Conservation (phyloP, 2,329 filamentous ascomycete genomes). For the Phaeoacremonium minimum region DNA sequence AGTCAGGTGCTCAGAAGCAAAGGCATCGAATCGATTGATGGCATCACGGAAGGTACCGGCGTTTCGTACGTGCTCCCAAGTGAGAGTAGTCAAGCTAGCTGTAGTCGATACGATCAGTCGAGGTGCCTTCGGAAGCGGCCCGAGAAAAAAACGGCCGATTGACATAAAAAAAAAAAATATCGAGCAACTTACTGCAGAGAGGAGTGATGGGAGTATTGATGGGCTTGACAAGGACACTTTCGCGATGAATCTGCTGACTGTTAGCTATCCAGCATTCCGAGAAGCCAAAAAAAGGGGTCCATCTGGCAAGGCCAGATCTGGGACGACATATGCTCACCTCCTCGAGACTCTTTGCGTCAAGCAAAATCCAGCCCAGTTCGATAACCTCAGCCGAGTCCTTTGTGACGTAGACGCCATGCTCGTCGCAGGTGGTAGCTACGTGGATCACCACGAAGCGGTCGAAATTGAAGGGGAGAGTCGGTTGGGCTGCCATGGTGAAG, state of each 20-base stretch:
- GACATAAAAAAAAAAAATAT: conserved; percentile 25
- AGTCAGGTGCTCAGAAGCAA: conserved; percentile 86
- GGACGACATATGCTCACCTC: conserved; percentile 61
- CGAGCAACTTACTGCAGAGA: conserved; percentile 95
- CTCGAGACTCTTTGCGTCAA: conserved; percentile 86
- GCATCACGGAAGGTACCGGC: conserved; percentile 97
- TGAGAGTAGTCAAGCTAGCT: conserved; percentile 96
- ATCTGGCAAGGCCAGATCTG: conserved; percentile 1
- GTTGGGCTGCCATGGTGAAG: conserved; percentile 39
- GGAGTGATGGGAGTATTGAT: conserved; percentile 98
- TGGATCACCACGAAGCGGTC: conserved; percentile 98
- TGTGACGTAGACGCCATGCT: conserved; percentile 98
- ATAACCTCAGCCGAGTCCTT: conserved; percentile 99
- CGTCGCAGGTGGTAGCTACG: conserved; percentile 97
- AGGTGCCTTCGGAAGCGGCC: no score
- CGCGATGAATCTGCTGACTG: conserved; percentile 84
- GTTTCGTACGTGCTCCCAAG: conserved; percentile 98
- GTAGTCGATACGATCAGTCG: no score
- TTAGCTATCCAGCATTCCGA: conserved; percentile 12
- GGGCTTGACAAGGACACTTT: conserved; percentile 95
- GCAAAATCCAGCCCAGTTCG: conserved; percentile 95
- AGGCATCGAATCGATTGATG: conserved; percentile 89
- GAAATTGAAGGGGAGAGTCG: conserved; percentile 63
- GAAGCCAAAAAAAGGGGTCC: conserved; percentile 1
- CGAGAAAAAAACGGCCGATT: no score